A percentile compares a stretch with the other conserved stretches of the same genome.
Conservation (phyloP, 495 filamentous ascomycete species). For the Sordaria brevicollis region DNA sequence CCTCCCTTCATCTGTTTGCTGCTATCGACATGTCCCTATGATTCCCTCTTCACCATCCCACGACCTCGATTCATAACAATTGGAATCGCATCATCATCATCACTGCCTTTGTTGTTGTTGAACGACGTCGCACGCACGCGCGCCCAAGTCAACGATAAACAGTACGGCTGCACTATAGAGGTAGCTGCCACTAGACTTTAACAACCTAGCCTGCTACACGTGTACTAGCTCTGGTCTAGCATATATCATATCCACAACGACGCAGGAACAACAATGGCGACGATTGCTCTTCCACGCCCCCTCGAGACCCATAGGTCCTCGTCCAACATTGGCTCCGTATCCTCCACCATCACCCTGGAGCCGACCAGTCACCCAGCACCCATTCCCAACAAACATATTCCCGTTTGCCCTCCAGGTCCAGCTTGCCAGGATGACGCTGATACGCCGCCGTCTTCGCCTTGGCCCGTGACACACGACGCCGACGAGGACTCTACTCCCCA, state of each 20-base stretch:
- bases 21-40: not conserved
- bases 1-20: not conserved
- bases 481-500: constrained; percentile 38
- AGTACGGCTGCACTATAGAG: not conserved
- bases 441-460: constrained; percentile 56
- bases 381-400: constrained; percentile 85
- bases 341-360: constrained; percentile 41
- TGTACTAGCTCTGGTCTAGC: not conserved
- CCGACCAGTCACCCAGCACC: constrained; percentile 39
- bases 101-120: not conserved
- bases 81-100: not conserved
- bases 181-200: not conserved
- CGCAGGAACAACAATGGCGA: constrained; percentile 32
- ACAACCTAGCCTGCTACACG: not conserved
- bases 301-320: constrained; percentile 37
- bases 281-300: constrained; percentile 43
- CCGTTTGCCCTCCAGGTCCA: constrained; percentile 71
- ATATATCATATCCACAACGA: not conserved
- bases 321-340: constrained; percentile 36
- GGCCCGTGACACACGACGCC: constrained; percentile 16
- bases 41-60: not conserved
- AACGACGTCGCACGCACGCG: not conserved
- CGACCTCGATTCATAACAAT: not conserved
- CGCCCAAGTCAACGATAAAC: not conserved
- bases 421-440: constrained; percentile 48